Percentiles rank a stretch among this genome's conserved stretches.
phyloP scores from a whole-genome alignment of 1,139 yeast species.

The Nakaseomyces delphensis region DNA sequence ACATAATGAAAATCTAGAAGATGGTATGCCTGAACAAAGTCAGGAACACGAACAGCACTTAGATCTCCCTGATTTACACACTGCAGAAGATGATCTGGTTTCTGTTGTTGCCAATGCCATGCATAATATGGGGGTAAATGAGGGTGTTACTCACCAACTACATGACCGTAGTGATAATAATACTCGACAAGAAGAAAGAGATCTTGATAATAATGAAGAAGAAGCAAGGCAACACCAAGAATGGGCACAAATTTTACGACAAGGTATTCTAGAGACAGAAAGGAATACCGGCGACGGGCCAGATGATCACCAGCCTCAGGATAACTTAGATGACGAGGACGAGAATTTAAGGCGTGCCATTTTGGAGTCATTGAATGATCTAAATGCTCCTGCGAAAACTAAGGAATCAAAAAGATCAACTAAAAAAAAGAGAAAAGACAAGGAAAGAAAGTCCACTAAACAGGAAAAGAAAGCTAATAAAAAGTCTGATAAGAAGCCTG shows the following conservation, averaged over 20 bases:
- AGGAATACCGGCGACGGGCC: not conserved
- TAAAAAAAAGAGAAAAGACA: constrained; percentile 17
- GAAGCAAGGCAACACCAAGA: constrained; percentile 19
- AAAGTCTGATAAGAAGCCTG: constrained; percentile 10
- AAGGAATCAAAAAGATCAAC: constrained; percentile 13
- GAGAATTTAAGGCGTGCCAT: constrained; percentile 29
- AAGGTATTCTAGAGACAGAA: constrained; percentile 21
- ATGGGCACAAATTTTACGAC: constrained; percentile 29
- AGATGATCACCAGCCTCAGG: constrained; percentile 12
- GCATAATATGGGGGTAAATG: constrained; percentile 17
- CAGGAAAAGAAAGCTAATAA: constrained; percentile 10
- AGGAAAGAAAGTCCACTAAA: constrained; percentile 10
- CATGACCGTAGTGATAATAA: constrained; percentile 9
- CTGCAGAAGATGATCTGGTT: constrained; percentile 20
- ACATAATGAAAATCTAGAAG: constrained; percentile 16
- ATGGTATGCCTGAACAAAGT: constrained; percentile 9
- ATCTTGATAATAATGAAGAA: constrained; percentile 7
- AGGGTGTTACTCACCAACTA: constrained; percentile 6
- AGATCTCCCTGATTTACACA: constrained; percentile 18
- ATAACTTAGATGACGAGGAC: constrained; percentile 29
- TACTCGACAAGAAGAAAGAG: not conserved
- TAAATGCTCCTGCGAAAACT: constrained; percentile 14
- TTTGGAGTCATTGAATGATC: constrained; percentile 25
- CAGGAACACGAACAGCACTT: constrained; percentile 9
- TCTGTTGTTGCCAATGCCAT: constrained; percentile 30